Evolutionary conservation across 768 basidiomycete species (phyloP).

Genomic region (Leccinum boreale): DNA sequence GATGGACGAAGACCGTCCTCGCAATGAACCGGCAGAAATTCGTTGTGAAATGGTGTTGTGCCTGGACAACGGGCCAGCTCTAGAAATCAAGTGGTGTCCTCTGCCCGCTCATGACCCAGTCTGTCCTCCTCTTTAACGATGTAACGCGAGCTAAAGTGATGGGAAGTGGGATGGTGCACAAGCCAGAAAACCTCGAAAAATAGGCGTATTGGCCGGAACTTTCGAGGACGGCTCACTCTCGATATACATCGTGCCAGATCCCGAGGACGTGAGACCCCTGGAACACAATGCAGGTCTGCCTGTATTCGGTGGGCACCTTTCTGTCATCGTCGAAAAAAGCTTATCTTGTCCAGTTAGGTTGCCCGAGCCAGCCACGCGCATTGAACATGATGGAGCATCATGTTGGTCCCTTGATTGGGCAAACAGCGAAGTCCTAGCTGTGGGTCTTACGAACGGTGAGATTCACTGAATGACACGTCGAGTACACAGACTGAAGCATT

Average conservation of each 20-base stretch:
- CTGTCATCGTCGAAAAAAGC: background rate
- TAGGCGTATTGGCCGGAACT: constrained; percentile 81
- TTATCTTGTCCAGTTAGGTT: constrained; percentile 44
- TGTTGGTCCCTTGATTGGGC: constrained; percentile 89
- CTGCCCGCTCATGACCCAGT: constrained; percentile 71
- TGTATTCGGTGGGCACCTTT: constrained; percentile 46
- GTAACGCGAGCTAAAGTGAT: background rate
- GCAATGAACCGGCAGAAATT: constrained; percentile 35
- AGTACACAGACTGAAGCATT: background rate
- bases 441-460: constrained; percentile 81
- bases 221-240: constrained; percentile 87
- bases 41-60: constrained; percentile 85
- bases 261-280: constrained; percentile 43
- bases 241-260: constrained; percentile 78
- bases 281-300: constrained; percentile 34
- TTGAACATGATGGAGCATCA: constrained; percentile 73
- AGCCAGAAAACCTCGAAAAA: constrained; percentile 44
- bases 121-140: constrained; percentile 13
- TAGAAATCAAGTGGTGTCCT: constrained; percentile 91
- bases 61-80: constrained; percentile 73
- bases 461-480: background rate
- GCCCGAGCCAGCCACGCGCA: constrained; percentile 61
- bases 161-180: constrained; percentile 19
- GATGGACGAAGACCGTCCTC: constrained; percentile 25
- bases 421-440: constrained; percentile 76